Conservation (phyloP, 208 protist genomes). For the Acanthamoeba royreba region DNA sequence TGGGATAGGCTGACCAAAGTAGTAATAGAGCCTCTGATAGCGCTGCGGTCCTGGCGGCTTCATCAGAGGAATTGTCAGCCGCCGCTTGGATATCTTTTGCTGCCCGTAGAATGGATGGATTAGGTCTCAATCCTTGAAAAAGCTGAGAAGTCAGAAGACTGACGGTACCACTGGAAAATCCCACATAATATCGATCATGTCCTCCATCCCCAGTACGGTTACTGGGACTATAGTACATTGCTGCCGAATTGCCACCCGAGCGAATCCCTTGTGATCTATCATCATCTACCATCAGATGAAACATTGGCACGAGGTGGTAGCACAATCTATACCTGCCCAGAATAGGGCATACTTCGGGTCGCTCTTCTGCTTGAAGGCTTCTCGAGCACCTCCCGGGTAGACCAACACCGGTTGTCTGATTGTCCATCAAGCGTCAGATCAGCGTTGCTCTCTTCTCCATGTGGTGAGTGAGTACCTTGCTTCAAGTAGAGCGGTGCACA, state of each 20-base stretch:
- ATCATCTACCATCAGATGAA: not conserved
- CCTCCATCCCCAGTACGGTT: not conserved
- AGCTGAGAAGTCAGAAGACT: not conserved
- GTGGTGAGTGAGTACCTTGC: not conserved
- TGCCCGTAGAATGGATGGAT: not conserved
- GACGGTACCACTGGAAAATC: not conserved
- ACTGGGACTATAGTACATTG: not conserved
- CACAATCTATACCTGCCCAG: not conserved
- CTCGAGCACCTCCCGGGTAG: not conserved
- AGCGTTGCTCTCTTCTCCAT: no score
- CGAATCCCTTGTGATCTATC: not conserved
- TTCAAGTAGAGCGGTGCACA: not conserved
- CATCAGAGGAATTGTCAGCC: not conserved
- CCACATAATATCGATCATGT: not conserved
- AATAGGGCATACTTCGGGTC: slow-evolving; percentile 10
- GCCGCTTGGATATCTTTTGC: not conserved
- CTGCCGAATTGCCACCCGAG: not conserved
- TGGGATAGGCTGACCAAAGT: not conserved
- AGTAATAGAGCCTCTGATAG: not conserved
- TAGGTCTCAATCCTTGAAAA: not conserved
- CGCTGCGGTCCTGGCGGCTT: not conserved
- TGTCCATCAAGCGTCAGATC: not conserved
- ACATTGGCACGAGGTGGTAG: not conserved
- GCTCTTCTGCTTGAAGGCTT: slow-evolving; percentile 3
- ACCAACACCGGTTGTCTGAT: not conserved